phyloP scores from a whole-genome alignment of 768 basidiomycete species.

The Dioszegia aurantiaca region DNA sequence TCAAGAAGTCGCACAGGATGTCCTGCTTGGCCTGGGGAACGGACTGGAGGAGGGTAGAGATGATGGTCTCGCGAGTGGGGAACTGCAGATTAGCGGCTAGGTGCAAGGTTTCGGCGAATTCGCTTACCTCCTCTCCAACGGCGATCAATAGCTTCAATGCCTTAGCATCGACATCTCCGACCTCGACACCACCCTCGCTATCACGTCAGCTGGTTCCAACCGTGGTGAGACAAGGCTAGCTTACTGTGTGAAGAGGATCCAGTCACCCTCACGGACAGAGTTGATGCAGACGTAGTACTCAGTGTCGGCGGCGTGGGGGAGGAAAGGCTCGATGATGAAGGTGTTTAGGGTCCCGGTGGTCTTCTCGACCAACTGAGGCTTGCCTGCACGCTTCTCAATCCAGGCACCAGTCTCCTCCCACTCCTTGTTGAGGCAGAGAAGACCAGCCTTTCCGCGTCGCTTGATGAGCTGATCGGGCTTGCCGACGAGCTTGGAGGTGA shows the following conservation, averaged over 20 bases:
- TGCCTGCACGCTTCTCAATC: slow-evolving; percentile 84
- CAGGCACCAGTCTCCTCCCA: slow-evolving; percentile 84
- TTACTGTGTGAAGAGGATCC: slow-evolving; percentile 90
- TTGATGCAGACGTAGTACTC: slow-evolving; percentile 99
- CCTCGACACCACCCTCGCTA: slow-evolving; percentile 90
- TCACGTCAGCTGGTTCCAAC: slow-evolving; percentile 1
- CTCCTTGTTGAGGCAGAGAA: slow-evolving; percentile 87
- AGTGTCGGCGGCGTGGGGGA: slow-evolving; percentile 86
- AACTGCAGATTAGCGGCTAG: slow-evolving; percentile 55
- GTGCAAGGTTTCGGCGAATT: neutral
- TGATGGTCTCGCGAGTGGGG: slow-evolving; percentile 76
- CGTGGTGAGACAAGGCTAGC: neutral
- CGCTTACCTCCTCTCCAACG: slow-evolving; percentile 59
- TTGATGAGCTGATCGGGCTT: slow-evolving; percentile 85
- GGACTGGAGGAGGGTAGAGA: slow-evolving; percentile 70
- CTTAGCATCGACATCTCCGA: slow-evolving; percentile 97
- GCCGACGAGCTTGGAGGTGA: slow-evolving; percentile 54
- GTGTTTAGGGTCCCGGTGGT: slow-evolving; percentile 92
- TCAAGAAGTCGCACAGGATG: slow-evolving; percentile 88
- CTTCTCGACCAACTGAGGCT: slow-evolving; percentile 88
- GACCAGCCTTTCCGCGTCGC: slow-evolving; percentile 95
- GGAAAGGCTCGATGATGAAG: slow-evolving; percentile 99
- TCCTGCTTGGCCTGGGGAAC: slow-evolving; percentile 83
- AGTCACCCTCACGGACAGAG: slow-evolving; percentile 88
- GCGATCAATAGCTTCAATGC: slow-evolving; percentile 83